These are phyloP conservation scores for Phlegmacium glaucopus DNA, from an alignment of 768 basidiomycete species.

Conservation along the genomic window DNA sequence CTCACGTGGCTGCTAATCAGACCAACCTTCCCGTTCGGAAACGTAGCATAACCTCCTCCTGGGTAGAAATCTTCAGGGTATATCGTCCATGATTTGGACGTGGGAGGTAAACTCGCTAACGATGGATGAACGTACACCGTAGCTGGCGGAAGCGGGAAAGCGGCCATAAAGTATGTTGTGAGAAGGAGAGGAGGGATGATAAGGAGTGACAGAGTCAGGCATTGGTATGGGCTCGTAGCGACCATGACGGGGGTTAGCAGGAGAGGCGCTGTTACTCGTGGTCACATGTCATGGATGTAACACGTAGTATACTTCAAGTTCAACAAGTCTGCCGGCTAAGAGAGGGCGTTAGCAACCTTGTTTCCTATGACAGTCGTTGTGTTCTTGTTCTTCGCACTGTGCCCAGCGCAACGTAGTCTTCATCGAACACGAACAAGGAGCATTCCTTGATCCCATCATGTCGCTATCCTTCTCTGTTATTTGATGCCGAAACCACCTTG, in stretches of 20 bases:
- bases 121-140: slow-evolving; percentile 51
- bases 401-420: too few relatives aligned
- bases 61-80: slow-evolving; percentile 71
- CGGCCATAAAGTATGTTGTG: slow-evolving; percentile 56
- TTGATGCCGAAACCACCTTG: too few relatives aligned
- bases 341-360: too few relatives aligned
- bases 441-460: too few relatives aligned
- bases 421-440: too few relatives aligned
- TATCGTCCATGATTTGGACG: slow-evolving; percentile 59
- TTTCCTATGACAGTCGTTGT: too few relatives aligned
- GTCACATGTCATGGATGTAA: too few relatives aligned
- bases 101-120: slow-evolving; percentile 53
- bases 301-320: too few relatives aligned
- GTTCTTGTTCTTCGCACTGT: too few relatives aligned
- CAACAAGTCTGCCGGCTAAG: too few relatives aligned
- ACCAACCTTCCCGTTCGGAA: slow-evolving; percentile 64
- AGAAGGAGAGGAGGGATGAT: slow-evolving; percentile 60
- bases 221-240: slow-evolving; percentile 36
- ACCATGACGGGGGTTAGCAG: slow-evolving; percentile 22
- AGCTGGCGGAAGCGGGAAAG: slow-evolving; percentile 60
- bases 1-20: not conserved
- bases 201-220: slow-evolving; percentile 53
- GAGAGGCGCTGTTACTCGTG: too few relatives aligned
- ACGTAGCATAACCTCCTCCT: slow-evolving; percentile 58
- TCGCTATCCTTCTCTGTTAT: too few relatives aligned